Conservation (phyloP, 306 rosid species). For the Rubus parviflorus region DNA sequence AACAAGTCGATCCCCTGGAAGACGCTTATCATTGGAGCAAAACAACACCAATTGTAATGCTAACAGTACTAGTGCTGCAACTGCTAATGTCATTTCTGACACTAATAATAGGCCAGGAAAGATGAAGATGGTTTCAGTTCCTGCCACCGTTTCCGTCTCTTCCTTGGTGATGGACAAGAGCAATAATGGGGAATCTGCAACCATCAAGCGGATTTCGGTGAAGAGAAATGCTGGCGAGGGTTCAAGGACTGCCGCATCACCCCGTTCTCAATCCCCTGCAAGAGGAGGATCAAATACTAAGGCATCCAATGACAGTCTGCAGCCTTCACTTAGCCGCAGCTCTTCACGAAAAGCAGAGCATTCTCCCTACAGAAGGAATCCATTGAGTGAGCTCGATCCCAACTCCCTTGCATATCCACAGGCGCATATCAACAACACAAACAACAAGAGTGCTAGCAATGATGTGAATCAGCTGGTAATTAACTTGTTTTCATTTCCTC, state of each 20-base stretch:
- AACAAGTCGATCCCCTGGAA: conserved; percentile 82
- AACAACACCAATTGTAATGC: neutral
- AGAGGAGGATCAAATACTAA: conserved; percentile 40
- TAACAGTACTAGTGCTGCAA: neutral
- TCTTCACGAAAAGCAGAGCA: conserved; percentile 82
- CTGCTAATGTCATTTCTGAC: conserved; percentile 21
- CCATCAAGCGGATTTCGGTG: conserved; percentile 61
- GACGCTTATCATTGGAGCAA: conserved; percentile 49
- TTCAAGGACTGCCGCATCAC: conserved; percentile 65
- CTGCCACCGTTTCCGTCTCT: conserved; percentile 60
- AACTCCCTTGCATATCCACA: conserved; percentile 57
- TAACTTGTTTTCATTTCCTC: neutral
- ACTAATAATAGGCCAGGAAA: conserved; percentile 60
- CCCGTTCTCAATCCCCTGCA: conserved; percentile 75
- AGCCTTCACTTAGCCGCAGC: conserved; percentile 79
- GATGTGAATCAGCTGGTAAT: conserved; percentile 49
- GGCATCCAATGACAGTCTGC: conserved; percentile 38
- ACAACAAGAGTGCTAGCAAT: conserved; percentile 21
- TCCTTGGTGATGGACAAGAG: conserved; percentile 79
- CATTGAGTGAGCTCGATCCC: conserved; percentile 74
- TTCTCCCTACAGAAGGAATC: conserved; percentile 88
- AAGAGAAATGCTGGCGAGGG: conserved; percentile 67
- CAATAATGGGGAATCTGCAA: conserved; percentile 53
- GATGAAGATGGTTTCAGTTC: conserved; percentile 98
- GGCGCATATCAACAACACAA: conserved; percentile 36